Percentiles rank a stretch among this genome's conserved stretches.
Evolutionary conservation across 192 early-diverging fungal genomes (phyloP).

Genomic region (Allomyces arbusculus): DNA sequence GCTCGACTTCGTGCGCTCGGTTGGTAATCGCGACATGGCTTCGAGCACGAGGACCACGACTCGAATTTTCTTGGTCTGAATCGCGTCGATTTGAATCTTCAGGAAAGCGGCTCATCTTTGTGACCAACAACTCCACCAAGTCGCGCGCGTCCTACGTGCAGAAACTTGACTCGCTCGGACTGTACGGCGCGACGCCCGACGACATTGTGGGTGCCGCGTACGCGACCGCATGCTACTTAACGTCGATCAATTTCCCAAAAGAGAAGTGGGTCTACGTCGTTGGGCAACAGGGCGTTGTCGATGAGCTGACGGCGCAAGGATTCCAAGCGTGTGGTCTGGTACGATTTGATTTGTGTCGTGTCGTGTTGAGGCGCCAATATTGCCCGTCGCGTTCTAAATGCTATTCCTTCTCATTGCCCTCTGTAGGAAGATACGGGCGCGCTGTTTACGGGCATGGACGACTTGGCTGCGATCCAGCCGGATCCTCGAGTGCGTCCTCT

Average conservation of each 20-base stretch:
- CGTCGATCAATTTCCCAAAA: conserved; percentile 48
- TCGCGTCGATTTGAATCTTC: no score
- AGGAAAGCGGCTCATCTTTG: conserved; percentile 69
- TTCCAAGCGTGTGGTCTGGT: conserved; percentile 31
- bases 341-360: no score
- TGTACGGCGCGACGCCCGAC: conserved; percentile 37
- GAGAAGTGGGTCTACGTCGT: conserved; percentile 81
- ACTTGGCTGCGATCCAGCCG: no score
- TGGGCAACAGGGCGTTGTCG: conserved; percentile 67
- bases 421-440: no score
- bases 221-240: conserved; percentile 80
- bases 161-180: conserved; percentile 65
- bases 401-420: no score
- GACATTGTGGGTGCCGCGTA: conserved; percentile 87
- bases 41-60: no score
- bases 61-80: no score
- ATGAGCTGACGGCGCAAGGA: conserved; percentile 65
- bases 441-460: no score
- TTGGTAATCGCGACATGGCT: no score
- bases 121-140: conserved; percentile 94
- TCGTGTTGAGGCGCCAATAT: no score
- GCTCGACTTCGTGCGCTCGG: conserved; percentile 47
- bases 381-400: no score
- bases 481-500: no score
- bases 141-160: conserved; percentile 56